Base-by-base conservation (phyloP, 352 stramenopile genomes). In the Pythium brachiatum region DNA sequence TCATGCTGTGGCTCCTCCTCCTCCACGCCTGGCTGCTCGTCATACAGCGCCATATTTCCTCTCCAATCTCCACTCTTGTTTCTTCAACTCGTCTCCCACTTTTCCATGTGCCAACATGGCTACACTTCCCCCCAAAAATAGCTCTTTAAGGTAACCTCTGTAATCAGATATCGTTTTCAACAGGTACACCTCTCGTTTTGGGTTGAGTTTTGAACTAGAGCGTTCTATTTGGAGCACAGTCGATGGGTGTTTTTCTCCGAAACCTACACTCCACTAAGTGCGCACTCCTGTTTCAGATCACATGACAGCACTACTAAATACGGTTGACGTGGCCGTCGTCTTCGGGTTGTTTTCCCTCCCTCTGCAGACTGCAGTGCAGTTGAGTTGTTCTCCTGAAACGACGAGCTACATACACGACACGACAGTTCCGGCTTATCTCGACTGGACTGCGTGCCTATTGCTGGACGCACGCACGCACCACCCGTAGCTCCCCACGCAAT, bases 291-390 rank as follows among this genome's bases (percentile, higher is more conserved):
- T 9, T 26, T 26, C 12, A 21, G 6, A 4, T 26, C 18, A 15
- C 25, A 50, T 66, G 64, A 62, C 57, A 48, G 15, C n/a, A 16
- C n/a, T 44, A 25, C 21, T 71, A 71, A 71, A 58, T 71, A 16
- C 64, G 58, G 39, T 41, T 48, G 62, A 71, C 64, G 64, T 71
- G 64, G 57, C 51, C 58, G 26, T 61, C 39, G 18, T 32, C 54
- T 61, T 47, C 39, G 18, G 39, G 7, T 25, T 27, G 39, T 26
- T 26, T 26, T 26, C 41, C n/a, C n/a, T 48, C 41, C 41, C 41
- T 48, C 38, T 48, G 44, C 43, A 39, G n/a, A n/a, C n/a, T n/a
- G n/a, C n/a, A n/a, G n/a, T n/a, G n/a, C n/a, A n/a, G n/a, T n/a
- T n/a, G n/a, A n/a, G 21, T 53, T 50, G 15, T 54, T 64, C 57